Conservation (phyloP, 2,329 filamentous ascomycete genomes). For the Leptographium procerum region DNA sequence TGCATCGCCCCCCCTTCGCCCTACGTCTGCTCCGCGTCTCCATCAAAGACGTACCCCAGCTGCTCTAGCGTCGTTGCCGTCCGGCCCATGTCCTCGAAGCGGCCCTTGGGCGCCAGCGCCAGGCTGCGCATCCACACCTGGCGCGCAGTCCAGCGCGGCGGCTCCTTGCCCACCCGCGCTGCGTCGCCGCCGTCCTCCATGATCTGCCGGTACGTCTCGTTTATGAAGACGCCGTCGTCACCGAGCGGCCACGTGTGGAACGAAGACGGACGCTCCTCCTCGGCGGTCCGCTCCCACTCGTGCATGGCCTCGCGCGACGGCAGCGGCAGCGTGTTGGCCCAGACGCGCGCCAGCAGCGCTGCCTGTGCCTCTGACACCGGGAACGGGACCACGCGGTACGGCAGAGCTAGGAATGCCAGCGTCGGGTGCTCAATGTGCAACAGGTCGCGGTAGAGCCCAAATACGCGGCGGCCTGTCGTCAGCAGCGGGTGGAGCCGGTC, state of each 20-base stretch:
- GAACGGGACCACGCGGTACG: slow-evolving; percentile 82
- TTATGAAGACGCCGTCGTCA: slow-evolving; percentile 59
- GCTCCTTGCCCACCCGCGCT: slow-evolving; percentile 48
- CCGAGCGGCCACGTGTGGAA: slow-evolving; percentile 41
- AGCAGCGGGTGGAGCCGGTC: slow-evolving; percentile 28
- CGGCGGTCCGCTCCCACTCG: slow-evolving; percentile 53
- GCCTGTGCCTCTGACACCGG: slow-evolving; percentile 69
- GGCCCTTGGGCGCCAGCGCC: slow-evolving; percentile 58
- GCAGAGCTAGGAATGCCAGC: slow-evolving; percentile 63
- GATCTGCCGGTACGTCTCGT: slow-evolving; percentile 54
- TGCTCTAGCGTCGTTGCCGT: slow-evolving; percentile 56
- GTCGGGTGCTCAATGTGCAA: slow-evolving; percentile 68
- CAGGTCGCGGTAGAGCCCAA: slow-evolving; percentile 67
- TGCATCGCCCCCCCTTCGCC: too few relatives aligned
- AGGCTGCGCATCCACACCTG: slow-evolving; percentile 61
- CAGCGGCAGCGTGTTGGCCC: slow-evolving; percentile 57
- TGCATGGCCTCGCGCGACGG: slow-evolving; percentile 55
- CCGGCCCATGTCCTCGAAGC: slow-evolving; percentile 56
- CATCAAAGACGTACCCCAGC: slow-evolving; percentile 53
- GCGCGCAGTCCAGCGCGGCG: slow-evolving; percentile 60
- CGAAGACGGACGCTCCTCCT: slow-evolving; percentile 29
- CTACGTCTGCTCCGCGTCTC: slow-evolving; percentile 2
- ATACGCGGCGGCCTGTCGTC: slow-evolving; percentile 56
- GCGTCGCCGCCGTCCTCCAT: slow-evolving; percentile 22
- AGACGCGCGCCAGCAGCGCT: slow-evolving; percentile 65